Conservation (phyloP, 192 early-diverging fungal species). For the Geranomyces variabilis region DNA sequence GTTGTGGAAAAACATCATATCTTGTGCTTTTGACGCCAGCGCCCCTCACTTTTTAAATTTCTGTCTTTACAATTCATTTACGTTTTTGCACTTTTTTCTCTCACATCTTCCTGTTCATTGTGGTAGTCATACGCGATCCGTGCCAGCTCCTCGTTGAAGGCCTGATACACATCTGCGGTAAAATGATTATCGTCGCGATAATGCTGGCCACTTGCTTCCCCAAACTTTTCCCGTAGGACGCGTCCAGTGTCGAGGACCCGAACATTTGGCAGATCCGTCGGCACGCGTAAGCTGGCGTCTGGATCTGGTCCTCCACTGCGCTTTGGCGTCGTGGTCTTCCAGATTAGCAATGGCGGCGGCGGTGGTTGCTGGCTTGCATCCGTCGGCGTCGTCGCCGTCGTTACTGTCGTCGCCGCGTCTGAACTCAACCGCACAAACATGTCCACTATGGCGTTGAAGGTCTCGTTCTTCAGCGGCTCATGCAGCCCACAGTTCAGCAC, state of each 20-base stretch:
- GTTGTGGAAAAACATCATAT: no score
- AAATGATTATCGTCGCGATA: neutral
- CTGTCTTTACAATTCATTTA: neutral
- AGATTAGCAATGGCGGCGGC: conserved; percentile 3
- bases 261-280: neutral
- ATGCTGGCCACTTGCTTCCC: neutral
- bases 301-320: neutral
- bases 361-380: neutral
- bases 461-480: neutral
- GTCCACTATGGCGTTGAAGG: neutral
- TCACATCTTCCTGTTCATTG: neutral
- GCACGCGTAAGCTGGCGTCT: neutral
- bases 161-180: neutral
- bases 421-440: neutral
- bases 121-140: neutral
- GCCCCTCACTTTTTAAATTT: no score
- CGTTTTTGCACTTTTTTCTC: neutral
- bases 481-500: conserved; percentile 5
- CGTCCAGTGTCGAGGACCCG: neutral
- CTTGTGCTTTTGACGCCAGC: no score
- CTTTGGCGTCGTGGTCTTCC: conserved; percentile 12
- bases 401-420: neutral
- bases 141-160: neutral
- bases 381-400: neutral
- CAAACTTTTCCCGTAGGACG: neutral